Evolutionary conservation across 495 filamentous ascomycete species (phyloP).

Genomic region (Cercophora newfieldiana): DNA sequence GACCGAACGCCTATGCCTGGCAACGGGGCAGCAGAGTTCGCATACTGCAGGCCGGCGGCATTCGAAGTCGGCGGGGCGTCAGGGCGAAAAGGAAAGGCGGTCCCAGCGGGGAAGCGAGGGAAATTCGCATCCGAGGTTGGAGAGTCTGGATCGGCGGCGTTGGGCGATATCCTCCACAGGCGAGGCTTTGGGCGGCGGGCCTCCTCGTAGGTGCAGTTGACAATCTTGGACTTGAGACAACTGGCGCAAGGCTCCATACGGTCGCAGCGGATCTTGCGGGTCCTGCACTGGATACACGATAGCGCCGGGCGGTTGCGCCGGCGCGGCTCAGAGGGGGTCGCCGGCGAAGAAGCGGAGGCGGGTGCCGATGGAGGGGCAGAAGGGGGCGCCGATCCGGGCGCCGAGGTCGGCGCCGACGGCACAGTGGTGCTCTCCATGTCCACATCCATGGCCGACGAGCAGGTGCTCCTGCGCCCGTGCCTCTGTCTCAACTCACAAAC

Average conservation of each 20-base stretch:
- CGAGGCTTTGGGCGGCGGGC: slow-evolving; percentile 35
- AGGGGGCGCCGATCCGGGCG: slow-evolving; percentile 6
- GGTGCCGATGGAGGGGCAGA: slow-evolving; percentile 9
- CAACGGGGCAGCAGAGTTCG: slow-evolving; percentile 15
- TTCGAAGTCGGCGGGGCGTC: background rate
- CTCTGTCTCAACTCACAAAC: background rate
- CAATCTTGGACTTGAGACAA: slow-evolving; percentile 48
- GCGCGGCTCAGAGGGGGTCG: slow-evolving; percentile 25
- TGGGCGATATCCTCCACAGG: slow-evolving; percentile 33
- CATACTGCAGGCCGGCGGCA: slow-evolving; percentile 17
- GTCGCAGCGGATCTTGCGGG: slow-evolving; percentile 58
- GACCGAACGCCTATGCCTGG: slow-evolving; percentile 13
- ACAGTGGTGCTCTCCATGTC: slow-evolving; percentile 22
- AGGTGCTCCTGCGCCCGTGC: slow-evolving; percentile 3
- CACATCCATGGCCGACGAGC: slow-evolving; percentile 21
- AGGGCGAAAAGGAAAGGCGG: slow-evolving; percentile 9
- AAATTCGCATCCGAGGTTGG: slow-evolving; percentile 18
- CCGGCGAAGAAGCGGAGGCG: slow-evolving; percentile 14
- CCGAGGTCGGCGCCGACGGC: slow-evolving; percentile 3
- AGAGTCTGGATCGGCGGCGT: slow-evolving; percentile 21
- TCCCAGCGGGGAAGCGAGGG: slow-evolving; percentile 11
- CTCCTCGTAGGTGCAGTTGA: slow-evolving; percentile 47
- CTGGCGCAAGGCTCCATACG: slow-evolving; percentile 52
- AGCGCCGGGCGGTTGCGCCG: slow-evolving; percentile 47
- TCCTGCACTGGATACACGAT: slow-evolving; percentile 55